Evolutionary conservation across 208 protist species (phyloP).

Genomic region (Leishmania arabica): DNA sequence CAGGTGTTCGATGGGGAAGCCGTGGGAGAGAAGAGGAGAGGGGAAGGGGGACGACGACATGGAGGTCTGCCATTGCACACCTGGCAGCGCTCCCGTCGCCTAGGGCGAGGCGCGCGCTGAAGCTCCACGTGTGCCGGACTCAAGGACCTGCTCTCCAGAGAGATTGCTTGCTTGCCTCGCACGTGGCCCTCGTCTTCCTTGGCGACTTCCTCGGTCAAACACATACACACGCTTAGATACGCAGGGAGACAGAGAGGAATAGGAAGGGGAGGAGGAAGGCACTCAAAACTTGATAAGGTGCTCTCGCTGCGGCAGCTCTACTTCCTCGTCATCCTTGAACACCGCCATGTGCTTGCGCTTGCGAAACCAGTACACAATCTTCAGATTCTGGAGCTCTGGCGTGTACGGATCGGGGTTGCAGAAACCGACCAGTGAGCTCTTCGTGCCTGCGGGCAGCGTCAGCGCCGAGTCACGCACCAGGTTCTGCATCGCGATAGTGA

Average conservation of each 20-base stretch:
- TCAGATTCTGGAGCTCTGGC: constrained; percentile 78
- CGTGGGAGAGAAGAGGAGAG: not conserved
- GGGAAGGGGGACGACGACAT: not conserved
- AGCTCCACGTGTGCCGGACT: not conserved
- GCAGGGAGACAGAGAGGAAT: not conserved
- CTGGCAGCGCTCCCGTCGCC: not conserved
- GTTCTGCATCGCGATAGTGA: constrained; percentile 87
- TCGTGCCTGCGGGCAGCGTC: constrained; percentile 67
- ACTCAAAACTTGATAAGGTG: constrained; percentile 39
- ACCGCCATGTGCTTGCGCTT: constrained; percentile 71
- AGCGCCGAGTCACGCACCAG: constrained; percentile 81
- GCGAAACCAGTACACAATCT: constrained; percentile 87
- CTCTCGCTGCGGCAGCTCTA: constrained; percentile 75
- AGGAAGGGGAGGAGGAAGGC: not conserved
- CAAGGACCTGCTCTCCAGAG: not conserved
- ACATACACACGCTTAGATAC: not conserved
- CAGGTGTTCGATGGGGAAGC: not conserved
- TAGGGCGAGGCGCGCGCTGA: not conserved
- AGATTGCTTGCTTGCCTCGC: not conserved
- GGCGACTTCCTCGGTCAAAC: not conserved
- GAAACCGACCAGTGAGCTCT: constrained; percentile 80
- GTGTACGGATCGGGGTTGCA: constrained; percentile 89
- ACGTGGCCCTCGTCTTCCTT: too few relatives aligned
- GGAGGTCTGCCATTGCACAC: not conserved
- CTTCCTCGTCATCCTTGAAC: constrained; percentile 68